A percentile compares a stretch with the other conserved stretches of the same genome.
Evolutionary conservation across 2,329 filamentous ascomycete species (phyloP).

Genomic region (Sporothrix brasiliensis): DNA sequence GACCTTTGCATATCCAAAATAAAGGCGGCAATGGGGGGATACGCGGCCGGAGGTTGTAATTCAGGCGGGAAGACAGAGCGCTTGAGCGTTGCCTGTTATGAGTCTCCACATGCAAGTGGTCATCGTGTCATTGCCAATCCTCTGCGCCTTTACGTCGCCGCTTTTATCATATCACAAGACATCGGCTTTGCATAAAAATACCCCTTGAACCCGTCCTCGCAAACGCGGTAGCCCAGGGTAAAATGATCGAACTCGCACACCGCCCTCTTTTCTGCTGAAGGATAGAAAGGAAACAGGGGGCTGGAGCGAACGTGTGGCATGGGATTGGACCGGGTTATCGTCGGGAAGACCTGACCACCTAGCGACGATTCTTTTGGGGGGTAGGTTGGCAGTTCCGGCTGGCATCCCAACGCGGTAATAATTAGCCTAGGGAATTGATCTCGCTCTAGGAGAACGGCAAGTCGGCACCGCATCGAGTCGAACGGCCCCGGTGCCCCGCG

Average conservation of each 20-base stretch:
- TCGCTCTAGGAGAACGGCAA: slow-evolving; percentile 20
- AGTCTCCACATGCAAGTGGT: slow-evolving; percentile 1
- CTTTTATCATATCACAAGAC: neutral
- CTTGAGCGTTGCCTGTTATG: neutral
- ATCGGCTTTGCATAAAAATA: neutral
- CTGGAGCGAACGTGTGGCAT: neutral
- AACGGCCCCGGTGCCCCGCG: slow-evolving; percentile 1
- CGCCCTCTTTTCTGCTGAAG: slow-evolving; percentile 5
- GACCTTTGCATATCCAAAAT: neutral
- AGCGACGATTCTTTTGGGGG: slow-evolving; percentile 17
- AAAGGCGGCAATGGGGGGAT: neutral
- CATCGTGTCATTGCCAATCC: neutral
- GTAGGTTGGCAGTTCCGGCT: neutral
- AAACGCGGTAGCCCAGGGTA: neutral
- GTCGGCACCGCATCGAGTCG: slow-evolving; percentile 6
- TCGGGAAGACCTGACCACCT: slow-evolving; percentile 15
- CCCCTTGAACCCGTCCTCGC: neutral
- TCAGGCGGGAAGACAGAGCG: neutral
- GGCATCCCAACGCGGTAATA: neutral
- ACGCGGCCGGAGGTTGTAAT: neutral
- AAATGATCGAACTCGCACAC: slow-evolving; percentile 8
- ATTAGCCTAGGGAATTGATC: neutral
- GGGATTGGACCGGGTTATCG: neutral
- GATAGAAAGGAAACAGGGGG: neutral
- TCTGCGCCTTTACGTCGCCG: neutral